phyloP scores from a whole-genome alignment of 1,284 basidiomycete genomes.

The Apiotrichum gracile region DNA sequence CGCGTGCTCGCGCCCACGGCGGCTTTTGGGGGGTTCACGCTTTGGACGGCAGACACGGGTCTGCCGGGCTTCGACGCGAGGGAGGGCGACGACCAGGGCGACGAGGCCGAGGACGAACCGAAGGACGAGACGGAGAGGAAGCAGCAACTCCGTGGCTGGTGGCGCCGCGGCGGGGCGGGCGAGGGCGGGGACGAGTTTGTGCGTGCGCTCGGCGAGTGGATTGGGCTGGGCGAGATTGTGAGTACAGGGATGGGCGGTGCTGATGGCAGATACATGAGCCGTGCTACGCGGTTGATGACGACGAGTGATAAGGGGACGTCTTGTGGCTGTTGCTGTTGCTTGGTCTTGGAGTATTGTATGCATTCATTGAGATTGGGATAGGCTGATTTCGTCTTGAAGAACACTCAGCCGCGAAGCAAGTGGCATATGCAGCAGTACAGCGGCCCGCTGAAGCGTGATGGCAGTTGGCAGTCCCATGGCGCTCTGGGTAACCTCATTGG shows the following conservation, averaged over 20 bases:
- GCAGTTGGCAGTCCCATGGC: too few species aligned
- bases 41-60: conserved; percentile 40
- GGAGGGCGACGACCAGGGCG: conserved; percentile 6
- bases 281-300: conserved; percentile 6
- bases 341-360: too few species aligned
- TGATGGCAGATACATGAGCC: conserved; percentile 13
- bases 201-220: conserved; percentile 40
- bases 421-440: too few species aligned
- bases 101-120: not conserved
- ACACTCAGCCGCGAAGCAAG: too few species aligned
- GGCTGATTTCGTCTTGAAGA: too few species aligned
- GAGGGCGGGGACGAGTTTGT: conserved; percentile 45
- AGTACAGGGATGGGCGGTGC: conserved; percentile 10
- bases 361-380: too few species aligned
- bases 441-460: too few species aligned
- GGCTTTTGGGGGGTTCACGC: conserved; percentile 27
- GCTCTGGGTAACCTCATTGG: too few species aligned
- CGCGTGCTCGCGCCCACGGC: conserved; percentile 27
- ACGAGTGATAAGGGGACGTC: conserved; percentile 1
- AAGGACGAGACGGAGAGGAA: not conserved
- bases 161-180: conserved; percentile 36
- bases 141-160: conserved; percentile 31
- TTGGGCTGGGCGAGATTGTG: conserved; percentile 37
- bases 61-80: conserved; percentile 29
- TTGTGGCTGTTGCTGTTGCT: not conserved